Evolutionary conservation across 2,329 filamentous ascomycete genomes (phyloP).

Genomic region (Fusarium tanahbumbuense): DNA sequence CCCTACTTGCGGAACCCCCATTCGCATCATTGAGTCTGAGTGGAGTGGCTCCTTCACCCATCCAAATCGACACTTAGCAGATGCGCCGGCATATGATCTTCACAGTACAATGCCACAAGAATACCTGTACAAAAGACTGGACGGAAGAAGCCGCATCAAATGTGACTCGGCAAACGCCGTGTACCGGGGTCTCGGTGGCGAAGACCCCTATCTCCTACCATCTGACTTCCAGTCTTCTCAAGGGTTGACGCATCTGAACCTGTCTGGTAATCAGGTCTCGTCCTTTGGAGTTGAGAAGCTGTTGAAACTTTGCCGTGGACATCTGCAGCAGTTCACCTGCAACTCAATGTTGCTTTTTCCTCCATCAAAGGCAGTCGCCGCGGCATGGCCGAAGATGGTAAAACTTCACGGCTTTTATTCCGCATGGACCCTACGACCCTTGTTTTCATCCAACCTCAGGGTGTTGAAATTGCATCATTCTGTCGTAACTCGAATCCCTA

Average conservation of each 20-base stretch:
- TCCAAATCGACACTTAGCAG: constrained; percentile 60
- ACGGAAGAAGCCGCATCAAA: constrained; percentile 41
- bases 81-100: constrained; percentile 56
- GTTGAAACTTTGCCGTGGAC: constrained; percentile 57
- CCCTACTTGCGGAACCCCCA: constrained; percentile 55
- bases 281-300: constrained; percentile 57
- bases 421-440: constrained; percentile 63
- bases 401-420: constrained; percentile 58
- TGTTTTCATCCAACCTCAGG: constrained; percentile 64
- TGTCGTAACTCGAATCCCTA: constrained; percentile 66
- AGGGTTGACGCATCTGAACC: constrained; percentile 64
- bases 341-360: constrained; percentile 54
- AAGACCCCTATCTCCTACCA: constrained; percentile 34
- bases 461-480: constrained; percentile 69
- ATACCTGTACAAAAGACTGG: constrained; percentile 49
- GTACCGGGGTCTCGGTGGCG: constrained; percentile 40
- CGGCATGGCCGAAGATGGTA: constrained; percentile 47
- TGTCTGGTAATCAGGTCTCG: constrained; percentile 64
- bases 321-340: constrained; percentile 65
- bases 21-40: constrained; percentile 60
- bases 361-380: constrained; percentile 3
- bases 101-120: constrained; percentile 36
- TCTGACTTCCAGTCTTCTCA: constrained; percentile 37
- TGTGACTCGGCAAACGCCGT: constrained; percentile 48
- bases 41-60: constrained; percentile 59